Conservation (phyloP, 305 asterid genomes). For the Fraxinus greggii region DNA sequence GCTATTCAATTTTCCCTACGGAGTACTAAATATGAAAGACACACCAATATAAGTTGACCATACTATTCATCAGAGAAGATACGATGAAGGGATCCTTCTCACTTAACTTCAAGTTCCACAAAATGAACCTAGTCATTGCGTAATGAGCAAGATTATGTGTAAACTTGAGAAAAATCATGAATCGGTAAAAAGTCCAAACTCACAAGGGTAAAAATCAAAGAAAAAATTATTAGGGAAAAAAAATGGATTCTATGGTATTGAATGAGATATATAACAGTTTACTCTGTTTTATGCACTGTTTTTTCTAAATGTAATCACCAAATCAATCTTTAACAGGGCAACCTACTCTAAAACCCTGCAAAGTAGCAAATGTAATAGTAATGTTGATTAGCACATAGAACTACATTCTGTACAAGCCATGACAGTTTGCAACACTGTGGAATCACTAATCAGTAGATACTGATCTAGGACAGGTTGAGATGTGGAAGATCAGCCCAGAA, state of each 20-base stretch:
- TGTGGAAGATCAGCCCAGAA: not conserved
- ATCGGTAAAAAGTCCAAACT: not conserved
- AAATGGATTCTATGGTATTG: not conserved
- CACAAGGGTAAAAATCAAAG: not conserved
- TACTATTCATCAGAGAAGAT: no score
- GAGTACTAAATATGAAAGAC: no score
- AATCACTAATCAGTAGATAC: not conserved
- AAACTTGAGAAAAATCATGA: not conserved
- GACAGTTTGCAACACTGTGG: not conserved
- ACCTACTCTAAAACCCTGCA: not conserved
- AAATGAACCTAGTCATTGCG: not conserved
- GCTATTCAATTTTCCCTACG: no score
- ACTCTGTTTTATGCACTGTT: not conserved
- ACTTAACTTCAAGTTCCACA: no score
- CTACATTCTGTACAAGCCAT: not conserved
- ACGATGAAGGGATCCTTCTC: no score
- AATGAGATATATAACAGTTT: not conserved
- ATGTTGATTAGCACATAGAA: not conserved
- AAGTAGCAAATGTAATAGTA: not conserved
- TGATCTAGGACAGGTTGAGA: not conserved
- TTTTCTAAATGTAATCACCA: not conserved
- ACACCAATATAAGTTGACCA: not conserved
- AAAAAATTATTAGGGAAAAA: not conserved
- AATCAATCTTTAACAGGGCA: not conserved
- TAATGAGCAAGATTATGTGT: not conserved